Evolutionary conservation across 23 red algal species (phyloP).

Genomic region (Pyropia yezoensis): DNA sequence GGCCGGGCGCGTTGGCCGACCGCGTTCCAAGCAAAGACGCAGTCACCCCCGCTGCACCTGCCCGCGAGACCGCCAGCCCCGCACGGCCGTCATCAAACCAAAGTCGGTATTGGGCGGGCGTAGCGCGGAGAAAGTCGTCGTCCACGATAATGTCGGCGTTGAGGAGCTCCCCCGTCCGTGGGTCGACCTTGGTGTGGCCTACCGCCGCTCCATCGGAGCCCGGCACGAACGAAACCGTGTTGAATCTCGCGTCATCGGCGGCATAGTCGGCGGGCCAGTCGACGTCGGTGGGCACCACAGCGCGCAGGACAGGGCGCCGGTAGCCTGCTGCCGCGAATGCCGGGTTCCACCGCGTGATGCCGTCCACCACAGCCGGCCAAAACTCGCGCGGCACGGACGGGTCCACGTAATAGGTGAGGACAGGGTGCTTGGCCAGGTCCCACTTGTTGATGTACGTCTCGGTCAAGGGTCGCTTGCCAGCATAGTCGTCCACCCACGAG

Average conservation of each 20-base stretch:
- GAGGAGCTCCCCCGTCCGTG: constrained; percentile 22
- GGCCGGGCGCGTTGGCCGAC: too few relatives aligned
- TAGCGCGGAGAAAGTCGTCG: neutral
- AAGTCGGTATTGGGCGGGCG: neutral
- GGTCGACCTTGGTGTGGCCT: neutral
- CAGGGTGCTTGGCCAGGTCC: neutral
- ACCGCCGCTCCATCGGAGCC: neutral
- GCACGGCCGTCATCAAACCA: too few relatives aligned
- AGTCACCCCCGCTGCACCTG: too few relatives aligned
- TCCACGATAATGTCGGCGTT: constrained; percentile 6
- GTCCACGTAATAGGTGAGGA: constrained; percentile 1
- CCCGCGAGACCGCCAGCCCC: too few relatives aligned
- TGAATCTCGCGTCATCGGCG: constrained; percentile 6
- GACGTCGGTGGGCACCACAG: too few relatives aligned
- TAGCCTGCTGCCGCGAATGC: constrained; percentile 3
- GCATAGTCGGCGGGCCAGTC: constrained; percentile 29
- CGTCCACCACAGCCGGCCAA: constrained; percentile 1
- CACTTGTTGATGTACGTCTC: constrained; percentile 4
- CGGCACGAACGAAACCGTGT: constrained; percentile 3
- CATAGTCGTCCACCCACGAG: neutral
- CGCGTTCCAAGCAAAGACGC: too few relatives aligned
- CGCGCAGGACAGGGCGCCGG: too few relatives aligned
- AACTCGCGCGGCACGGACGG: neutral
- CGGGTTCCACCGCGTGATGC: neutral
- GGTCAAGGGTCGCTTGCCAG: neutral